phyloP scores from a whole-genome alignment of 768 basidiomycete species.

The Lactarius quietus region DNA sequence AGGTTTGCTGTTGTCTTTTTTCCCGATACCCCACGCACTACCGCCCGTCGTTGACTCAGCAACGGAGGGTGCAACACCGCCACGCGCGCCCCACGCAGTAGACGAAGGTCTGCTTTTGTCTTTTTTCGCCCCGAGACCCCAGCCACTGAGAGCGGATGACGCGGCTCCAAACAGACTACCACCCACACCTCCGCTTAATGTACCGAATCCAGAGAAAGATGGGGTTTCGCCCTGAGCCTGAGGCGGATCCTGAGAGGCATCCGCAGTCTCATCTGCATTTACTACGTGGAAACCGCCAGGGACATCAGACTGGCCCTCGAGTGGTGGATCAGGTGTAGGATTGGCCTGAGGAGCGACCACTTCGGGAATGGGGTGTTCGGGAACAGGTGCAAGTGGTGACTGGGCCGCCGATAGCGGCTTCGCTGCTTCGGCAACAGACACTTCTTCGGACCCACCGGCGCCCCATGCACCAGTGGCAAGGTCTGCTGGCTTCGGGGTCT shows the following conservation, averaged over 20 bases:
- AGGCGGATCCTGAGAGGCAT: neutral
- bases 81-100: no score
- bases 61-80: no score
- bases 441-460: neutral
- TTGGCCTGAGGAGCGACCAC: neutral
- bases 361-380: conserved; percentile 4
- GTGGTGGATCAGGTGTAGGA: neutral
- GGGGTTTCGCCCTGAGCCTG: neutral
- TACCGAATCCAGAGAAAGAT: conserved; percentile 5
- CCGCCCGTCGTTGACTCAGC: no score
- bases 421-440: neutral
- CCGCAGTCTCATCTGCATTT: conserved; percentile 6
- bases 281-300: conserved; percentile 1
- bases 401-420: neutral
- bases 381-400: conserved; percentile 14
- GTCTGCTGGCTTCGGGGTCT: conserved; percentile 20
- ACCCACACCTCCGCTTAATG: neutral
- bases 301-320: neutral
- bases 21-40: no score
- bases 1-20: conserved; percentile 9
- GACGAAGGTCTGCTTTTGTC: no score
- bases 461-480: neutral
- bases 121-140: conserved; percentile 17
- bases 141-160: neutral
- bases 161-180: conserved; percentile 6